These are phyloP conservation scores for Stemphylium lycopersici DNA, from an alignment of 2,329 filamentous ascomycete genomes.

Conservation along the genomic window DNA sequence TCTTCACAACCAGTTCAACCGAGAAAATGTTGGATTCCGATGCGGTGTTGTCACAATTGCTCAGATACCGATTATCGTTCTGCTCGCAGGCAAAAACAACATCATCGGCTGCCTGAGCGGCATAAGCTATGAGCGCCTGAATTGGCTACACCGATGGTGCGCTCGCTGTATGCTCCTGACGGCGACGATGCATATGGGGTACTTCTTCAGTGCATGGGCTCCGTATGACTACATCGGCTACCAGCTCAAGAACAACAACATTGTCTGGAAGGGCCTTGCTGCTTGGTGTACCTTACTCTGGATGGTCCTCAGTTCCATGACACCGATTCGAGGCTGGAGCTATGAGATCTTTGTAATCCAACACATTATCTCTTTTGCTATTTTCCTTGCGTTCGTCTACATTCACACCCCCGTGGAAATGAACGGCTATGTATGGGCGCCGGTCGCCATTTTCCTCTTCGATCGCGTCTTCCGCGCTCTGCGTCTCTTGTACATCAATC, in stretches of 20 bases:
- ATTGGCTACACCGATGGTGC: conserved; percentile 77
- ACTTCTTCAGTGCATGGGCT: conserved; percentile 65
- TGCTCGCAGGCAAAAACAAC: conserved; percentile 63
- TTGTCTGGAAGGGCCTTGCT: conserved; percentile 70
- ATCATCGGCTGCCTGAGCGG: conserved; percentile 67
- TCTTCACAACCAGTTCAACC: conserved; percentile 56
- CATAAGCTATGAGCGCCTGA: conserved; percentile 70
- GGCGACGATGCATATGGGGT: conserved; percentile 71
- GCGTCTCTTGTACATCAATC: conserved; percentile 48
- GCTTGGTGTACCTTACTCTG: conserved; percentile 71
- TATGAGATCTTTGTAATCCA: conserved; percentile 75
- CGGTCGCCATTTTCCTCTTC: conserved; percentile 66
- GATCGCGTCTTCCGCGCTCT: conserved; percentile 62
- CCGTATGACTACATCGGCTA: conserved; percentile 63
- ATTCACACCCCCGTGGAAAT: conserved; percentile 67
- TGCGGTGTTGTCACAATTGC: conserved; percentile 60
- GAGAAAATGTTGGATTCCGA: conserved; percentile 64
- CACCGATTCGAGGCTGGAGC: conserved; percentile 67
- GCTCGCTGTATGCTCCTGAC: conserved; percentile 72
- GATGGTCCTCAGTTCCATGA: conserved; percentile 67
- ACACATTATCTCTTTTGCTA: conserved; percentile 66
- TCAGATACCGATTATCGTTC: conserved; percentile 62
- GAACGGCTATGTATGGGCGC: conserved; percentile 69
- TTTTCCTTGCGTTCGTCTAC: conserved; percentile 69
- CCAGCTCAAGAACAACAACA: conserved; percentile 66